phyloP scores from a whole-genome alignment of 2,329 filamentous ascomycete genomes.

The Exophiala bonariae region DNA sequence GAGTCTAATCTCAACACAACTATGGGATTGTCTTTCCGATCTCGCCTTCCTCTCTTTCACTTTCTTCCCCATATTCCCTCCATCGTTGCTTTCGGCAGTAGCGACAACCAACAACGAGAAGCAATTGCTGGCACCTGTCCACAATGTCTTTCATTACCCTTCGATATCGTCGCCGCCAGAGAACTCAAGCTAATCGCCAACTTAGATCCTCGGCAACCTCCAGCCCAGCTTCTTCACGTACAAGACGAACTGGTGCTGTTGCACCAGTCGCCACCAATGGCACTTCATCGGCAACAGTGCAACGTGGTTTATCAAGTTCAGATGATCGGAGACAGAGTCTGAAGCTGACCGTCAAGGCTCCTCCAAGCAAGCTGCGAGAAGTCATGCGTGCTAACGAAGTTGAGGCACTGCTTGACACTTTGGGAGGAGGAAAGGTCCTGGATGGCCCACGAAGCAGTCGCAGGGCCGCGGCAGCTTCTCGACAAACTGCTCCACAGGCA shows the following conservation, averaged over 20 bases:
- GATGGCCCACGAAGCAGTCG: constrained; percentile 47
- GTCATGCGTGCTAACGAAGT: constrained; percentile 37
- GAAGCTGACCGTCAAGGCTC: constrained; percentile 51
- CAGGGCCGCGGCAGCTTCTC: constrained; percentile 12
- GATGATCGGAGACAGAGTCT: constrained; percentile 43
- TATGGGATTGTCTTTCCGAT: too few relatives aligned
- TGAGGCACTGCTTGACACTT: constrained; percentile 39
- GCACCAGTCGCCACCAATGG: background rate
- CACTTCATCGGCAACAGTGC: constrained; percentile 16
- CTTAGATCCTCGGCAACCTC: constrained; percentile 19
- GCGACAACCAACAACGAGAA: background rate
- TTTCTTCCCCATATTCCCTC: too few relatives aligned
- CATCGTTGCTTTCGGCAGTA: background rate
- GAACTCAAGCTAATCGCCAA: constrained; percentile 16
- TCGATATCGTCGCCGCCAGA: constrained; percentile 7
- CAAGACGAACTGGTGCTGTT: constrained; percentile 36
- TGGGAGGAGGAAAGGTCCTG: constrained; percentile 47
- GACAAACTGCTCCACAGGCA: constrained; percentile 34
- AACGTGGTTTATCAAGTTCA: constrained; percentile 14
- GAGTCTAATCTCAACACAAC: too few relatives aligned
- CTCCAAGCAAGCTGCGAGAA: constrained; percentile 50
- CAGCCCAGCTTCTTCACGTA: constrained; percentile 33
- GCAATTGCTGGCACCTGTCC: background rate
- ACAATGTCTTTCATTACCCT: constrained; percentile 22
- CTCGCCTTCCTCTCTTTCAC: too few relatives aligned